These are phyloP conservation scores for Enterocytospora artemiae DNA, from an alignment of 371 early-diverging fungal genomes.

Conservation along the genomic window DNA sequence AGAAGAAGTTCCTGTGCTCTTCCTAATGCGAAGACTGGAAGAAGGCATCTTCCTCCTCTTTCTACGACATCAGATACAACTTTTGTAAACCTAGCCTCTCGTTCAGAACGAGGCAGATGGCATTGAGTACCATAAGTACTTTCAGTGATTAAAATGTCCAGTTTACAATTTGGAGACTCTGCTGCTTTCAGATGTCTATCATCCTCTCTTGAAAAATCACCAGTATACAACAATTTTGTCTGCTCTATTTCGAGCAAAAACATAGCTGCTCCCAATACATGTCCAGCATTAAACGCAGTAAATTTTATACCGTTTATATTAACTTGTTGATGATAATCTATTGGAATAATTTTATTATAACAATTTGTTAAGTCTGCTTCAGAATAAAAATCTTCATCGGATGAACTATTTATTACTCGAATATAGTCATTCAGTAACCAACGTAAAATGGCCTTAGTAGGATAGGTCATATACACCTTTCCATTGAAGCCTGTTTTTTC, in stretches of 20 bases:
- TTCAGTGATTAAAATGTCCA: conserved; percentile 90
- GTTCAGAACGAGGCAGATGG: conserved; percentile 83
- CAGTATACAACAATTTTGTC: conserved; percentile 87
- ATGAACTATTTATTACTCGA: conserved; percentile 61
- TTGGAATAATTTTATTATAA: conserved; percentile 82
- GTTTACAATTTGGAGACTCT: conserved; percentile 69
- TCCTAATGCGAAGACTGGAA: conserved; percentile 97
- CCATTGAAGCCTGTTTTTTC: conserved; percentile 91
- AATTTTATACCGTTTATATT: conserved; percentile 88
- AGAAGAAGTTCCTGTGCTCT: conserved; percentile 92
- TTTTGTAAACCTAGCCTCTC: conserved; percentile 72
- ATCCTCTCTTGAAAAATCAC: conserved; percentile 97
- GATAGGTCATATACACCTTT: conserved; percentile 98
- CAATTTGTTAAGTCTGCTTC: conserved; percentile 79
- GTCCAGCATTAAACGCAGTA: conserved; percentile 92
- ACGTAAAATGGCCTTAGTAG: conserved; percentile 92
- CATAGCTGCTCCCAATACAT: conserved; percentile 99
- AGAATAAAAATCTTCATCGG: conserved; percentile 79
- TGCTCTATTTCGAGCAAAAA: conserved; percentile 92
- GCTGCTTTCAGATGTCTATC: conserved; percentile 98
- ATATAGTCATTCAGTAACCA: conserved; percentile 94
- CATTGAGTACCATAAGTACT: conserved; percentile 96
- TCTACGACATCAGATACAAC: conserved; percentile 78
- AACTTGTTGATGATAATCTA: conserved; percentile 86
- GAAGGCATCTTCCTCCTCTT: conserved; percentile 86